Percentiles rank a stretch among this genome's conserved stretches.
Conservation (phyloP, 2,329 filamentous ascomycete species). For the Scedosporium dehoogii region DNA sequence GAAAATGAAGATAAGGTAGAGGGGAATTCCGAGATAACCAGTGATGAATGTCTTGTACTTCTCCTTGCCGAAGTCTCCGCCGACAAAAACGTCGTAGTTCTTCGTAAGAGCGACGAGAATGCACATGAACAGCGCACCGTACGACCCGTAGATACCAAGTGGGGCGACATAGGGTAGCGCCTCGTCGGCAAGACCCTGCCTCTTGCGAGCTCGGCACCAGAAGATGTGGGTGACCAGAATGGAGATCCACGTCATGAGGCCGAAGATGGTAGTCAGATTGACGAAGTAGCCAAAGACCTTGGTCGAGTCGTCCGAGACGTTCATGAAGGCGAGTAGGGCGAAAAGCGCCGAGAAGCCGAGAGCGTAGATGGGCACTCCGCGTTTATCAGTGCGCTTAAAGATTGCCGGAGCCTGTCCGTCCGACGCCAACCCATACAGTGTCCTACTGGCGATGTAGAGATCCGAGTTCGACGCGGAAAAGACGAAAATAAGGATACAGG, state of each 20-base stretch:
- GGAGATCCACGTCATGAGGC: conserved; percentile 57
- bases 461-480: conserved; percentile 71
- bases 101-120: conserved; percentile 69
- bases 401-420: conserved; percentile 64
- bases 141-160: conserved; percentile 60
- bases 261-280: conserved; percentile 58
- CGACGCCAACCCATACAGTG: conserved; percentile 61
- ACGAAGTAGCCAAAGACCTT: conserved; percentile 56
- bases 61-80: conserved; percentile 29
- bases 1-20: conserved; percentile 60
- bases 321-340: conserved; percentile 59
- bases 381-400: conserved; percentile 60
- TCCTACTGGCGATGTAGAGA: conserved; percentile 65
- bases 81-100: conserved; percentile 66
- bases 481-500: conserved; percentile 63
- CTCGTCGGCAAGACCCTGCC: conserved; percentile 46
- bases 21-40: conserved; percentile 65
- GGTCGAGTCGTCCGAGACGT: conserved; percentile 46
- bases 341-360: conserved; percentile 52
- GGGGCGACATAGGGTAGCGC: conserved; percentile 58
- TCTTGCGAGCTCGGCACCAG: conserved; percentile 53
- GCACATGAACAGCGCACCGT: conserved; percentile 59
- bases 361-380: conserved; percentile 60
- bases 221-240: conserved; percentile 58
- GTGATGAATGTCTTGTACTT: conserved; percentile 68